Conservation (phyloP, 2,329 filamentous ascomycete genomes). For the Pseudopithomyces maydicus region DNA sequence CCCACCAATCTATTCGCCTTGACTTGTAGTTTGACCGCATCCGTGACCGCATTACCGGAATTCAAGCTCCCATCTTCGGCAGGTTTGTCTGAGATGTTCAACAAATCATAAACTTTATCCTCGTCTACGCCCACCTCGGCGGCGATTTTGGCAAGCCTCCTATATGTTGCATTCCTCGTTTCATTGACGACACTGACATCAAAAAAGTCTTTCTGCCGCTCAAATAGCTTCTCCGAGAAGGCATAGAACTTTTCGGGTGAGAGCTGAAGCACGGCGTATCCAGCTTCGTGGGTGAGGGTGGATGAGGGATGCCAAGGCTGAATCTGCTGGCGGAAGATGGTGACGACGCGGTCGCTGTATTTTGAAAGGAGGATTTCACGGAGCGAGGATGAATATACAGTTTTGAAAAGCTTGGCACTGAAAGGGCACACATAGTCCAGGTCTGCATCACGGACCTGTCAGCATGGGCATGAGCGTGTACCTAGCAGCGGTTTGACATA, state of each 20-base stretch:
- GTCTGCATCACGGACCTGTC: slow-evolving; percentile 50
- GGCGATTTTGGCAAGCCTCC: slow-evolving; percentile 76
- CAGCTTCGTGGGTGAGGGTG: slow-evolving; percentile 75
- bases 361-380: slow-evolving; percentile 68
- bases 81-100: slow-evolving; percentile 72
- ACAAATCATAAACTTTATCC: slow-evolving; percentile 68
- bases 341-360: slow-evolving; percentile 65
- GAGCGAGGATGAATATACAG: slow-evolving; percentile 67
- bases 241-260: slow-evolving; percentile 77
- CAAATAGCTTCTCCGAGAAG: slow-evolving; percentile 73
- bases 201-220: slow-evolving; percentile 77
- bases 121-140: slow-evolving; percentile 71
- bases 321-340: slow-evolving; percentile 89
- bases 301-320: slow-evolving; percentile 93
- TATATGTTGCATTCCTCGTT: slow-evolving; percentile 82
- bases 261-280: slow-evolving; percentile 75
- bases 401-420: slow-evolving; percentile 76
- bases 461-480: not conserved
- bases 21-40: slow-evolving; percentile 81
- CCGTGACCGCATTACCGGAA: slow-evolving; percentile 78
- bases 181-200: slow-evolving; percentile 85
- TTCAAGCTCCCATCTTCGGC: slow-evolving; percentile 73
- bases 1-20: slow-evolving; percentile 80
- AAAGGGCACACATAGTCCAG: slow-evolving; percentile 92
- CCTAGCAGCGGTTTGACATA: slow-evolving; percentile 27